Conservation (phyloP, 2,329 filamentous ascomycete species). For the Penicillium vulpinum region DNA sequence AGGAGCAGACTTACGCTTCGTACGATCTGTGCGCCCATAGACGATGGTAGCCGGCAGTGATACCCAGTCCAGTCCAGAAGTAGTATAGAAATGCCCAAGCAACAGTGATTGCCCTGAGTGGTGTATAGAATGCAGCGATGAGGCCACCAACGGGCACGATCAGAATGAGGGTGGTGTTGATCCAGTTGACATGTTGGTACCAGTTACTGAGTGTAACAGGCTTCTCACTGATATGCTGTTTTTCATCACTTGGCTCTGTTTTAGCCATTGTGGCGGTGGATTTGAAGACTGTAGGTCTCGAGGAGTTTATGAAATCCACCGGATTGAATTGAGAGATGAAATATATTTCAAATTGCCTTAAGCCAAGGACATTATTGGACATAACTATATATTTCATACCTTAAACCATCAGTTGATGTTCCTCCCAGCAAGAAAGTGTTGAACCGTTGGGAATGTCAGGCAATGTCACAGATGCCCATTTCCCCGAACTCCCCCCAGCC, state of each 20-base stretch:
- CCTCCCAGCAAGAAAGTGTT: constrained; percentile 6
- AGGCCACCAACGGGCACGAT: constrained; percentile 70
- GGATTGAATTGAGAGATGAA: neutral
- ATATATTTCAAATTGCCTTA: no score
- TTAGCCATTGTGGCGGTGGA: neutral
- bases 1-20: constrained; percentile 36
- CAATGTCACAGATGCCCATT: neutral
- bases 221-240: constrained; percentile 76
- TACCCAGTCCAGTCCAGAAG: constrained; percentile 74
- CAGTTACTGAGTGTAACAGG: constrained; percentile 77
- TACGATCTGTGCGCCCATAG: constrained; percentile 81
- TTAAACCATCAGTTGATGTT: neutral
- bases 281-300: neutral
- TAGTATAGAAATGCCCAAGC: constrained; percentile 73
- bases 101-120: constrained; percentile 65
- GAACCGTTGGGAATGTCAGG: constrained; percentile 11
- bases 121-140: constrained; percentile 72
- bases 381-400: neutral
- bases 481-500: neutral
- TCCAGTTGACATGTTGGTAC: constrained; percentile 87
- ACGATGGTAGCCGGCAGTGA: constrained; percentile 74
- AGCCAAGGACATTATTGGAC: neutral
- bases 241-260: constrained; percentile 35
- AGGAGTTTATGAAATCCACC: neutral
- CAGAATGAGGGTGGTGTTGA: constrained; percentile 77